Evolutionary conservation across 176 grass and related monocot genomes (phyloP).

Genomic region (Oryza glaberrima): DNA sequence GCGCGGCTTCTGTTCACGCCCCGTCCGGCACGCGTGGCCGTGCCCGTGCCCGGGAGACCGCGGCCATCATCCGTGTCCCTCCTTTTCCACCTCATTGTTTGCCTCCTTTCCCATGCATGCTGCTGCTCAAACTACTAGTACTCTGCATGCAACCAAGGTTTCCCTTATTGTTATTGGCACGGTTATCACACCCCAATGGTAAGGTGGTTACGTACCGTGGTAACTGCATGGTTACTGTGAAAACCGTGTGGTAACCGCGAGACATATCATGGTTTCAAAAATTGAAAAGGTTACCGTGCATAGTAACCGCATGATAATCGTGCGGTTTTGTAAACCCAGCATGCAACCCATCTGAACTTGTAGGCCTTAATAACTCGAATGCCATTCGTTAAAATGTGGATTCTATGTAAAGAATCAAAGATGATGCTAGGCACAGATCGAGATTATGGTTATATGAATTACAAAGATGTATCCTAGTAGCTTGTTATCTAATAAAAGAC

Average conservation of each 20-base stretch:
- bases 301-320: too few relatives aligned
- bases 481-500: neutral
- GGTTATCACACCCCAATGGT: too few relatives aligned
- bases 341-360: too few relatives aligned
- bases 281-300: too few relatives aligned
- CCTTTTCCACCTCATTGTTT: slow-evolving; percentile 25
- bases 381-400: neutral
- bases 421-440: neutral
- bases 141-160: too few relatives aligned
- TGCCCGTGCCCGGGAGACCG: slow-evolving; percentile 34
- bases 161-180: too few relatives aligned
- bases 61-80: slow-evolving; percentile 34
- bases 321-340: too few relatives aligned
- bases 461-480: neutral
- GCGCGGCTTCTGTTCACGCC: slow-evolving; percentile 20
- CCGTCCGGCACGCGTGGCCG: slow-evolving; percentile 13
- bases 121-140: neutral
- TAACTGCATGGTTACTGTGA: too few relatives aligned
- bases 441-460: neutral
- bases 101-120: neutral
- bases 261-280: too few relatives aligned
- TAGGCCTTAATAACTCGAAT: neutral
- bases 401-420: neutral
- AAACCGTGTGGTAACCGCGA: too few relatives aligned
- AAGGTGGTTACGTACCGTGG: too few relatives aligned